Percentiles rank a stretch among this genome's conserved stretches.
Conservation (phyloP, 2,329 filamentous ascomycete genomes). For the Fusarium sp. region DNA sequence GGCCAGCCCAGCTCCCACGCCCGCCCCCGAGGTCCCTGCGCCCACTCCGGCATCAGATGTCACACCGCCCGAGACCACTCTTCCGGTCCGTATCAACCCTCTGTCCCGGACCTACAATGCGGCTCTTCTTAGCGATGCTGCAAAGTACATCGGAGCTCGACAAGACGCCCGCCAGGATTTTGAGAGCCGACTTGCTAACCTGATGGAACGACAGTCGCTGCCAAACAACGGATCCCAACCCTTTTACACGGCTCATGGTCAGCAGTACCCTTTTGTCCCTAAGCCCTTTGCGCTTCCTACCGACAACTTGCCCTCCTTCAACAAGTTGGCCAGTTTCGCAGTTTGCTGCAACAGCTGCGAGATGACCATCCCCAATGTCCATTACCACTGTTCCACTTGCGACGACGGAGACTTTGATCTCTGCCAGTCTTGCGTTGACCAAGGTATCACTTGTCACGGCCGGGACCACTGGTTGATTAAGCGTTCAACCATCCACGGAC, state of each 20-base stretch:
- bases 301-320: background rate
- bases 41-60: conserved; percentile 30
- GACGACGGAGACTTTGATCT: conserved; percentile 95
- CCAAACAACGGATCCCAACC: conserved; percentile 14
- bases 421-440: conserved; percentile 82
- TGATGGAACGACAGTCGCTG: conserved; percentile 45
- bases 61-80: conserved; percentile 37
- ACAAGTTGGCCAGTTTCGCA: conserved; percentile 66
- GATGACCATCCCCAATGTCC: conserved; percentile 79
- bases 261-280: conserved; percentile 19
- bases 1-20: conserved; percentile 31
- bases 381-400: conserved; percentile 96
- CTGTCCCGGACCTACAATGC: conserved; percentile 49
- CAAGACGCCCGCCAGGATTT: conserved; percentile 47
- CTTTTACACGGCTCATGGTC: conserved; percentile 4
- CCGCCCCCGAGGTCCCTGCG: conserved; percentile 40
- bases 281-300: conserved; percentile 1
- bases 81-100: conserved; percentile 45
- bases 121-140: conserved; percentile 47
- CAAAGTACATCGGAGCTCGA: conserved; percentile 43
- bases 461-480: conserved; percentile 95
- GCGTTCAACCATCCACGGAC: conserved; percentile 82
- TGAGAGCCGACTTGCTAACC: conserved; percentile 46
- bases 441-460: conserved; percentile 81
- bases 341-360: conserved; percentile 97